Percentiles rank a stretch among this genome's conserved stretches.
Evolutionary conservation across 495 filamentous ascomycete species (phyloP).

Genomic region (Evernia prunastri): DNA sequence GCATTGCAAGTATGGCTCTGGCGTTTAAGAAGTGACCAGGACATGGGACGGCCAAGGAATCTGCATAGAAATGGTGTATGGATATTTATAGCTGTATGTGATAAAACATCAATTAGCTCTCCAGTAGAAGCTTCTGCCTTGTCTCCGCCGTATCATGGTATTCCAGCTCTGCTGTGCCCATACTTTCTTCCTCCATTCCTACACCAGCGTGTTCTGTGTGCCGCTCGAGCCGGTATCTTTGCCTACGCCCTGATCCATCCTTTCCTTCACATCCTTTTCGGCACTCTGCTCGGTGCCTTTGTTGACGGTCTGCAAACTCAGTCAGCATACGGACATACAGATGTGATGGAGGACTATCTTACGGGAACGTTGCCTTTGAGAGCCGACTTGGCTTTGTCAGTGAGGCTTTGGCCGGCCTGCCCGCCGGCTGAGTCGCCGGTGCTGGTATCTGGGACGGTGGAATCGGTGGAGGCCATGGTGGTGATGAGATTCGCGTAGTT

Average conservation of each 20-base stretch:
- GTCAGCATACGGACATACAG: neutral
- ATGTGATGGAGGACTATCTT: neutral
- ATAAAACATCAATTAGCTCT: neutral
- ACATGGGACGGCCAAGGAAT: neutral
- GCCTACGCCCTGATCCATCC: slow-evolving; percentile 2
- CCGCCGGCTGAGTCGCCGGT: slow-evolving; percentile 16
- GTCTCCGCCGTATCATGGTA: neutral
- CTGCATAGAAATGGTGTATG: neutral
- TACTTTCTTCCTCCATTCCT: neutral
- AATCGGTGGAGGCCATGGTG: slow-evolving; percentile 20
- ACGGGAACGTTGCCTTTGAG: slow-evolving; percentile 19
- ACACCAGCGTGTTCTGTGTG: slow-evolving; percentile 17
- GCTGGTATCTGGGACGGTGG: slow-evolving; percentile 12
- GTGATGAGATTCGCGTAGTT: neutral
- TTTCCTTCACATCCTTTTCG: slow-evolving; percentile 4
- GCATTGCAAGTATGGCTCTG: slow-evolving; percentile 1
- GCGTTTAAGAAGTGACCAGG: neutral
- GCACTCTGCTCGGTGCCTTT: slow-evolving; percentile 10
- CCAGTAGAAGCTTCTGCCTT: neutral
- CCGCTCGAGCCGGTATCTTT: slow-evolving; percentile 6
- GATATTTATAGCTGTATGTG: neutral
- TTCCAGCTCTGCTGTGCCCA: neutral
- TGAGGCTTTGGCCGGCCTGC: slow-evolving; percentile 16
- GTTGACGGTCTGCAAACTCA: slow-evolving; percentile 3
- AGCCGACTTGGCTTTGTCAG: slow-evolving; percentile 20